Conservation (phyloP, 2,329 filamentous ascomycete species). For the Penicillium sp. region DNA sequence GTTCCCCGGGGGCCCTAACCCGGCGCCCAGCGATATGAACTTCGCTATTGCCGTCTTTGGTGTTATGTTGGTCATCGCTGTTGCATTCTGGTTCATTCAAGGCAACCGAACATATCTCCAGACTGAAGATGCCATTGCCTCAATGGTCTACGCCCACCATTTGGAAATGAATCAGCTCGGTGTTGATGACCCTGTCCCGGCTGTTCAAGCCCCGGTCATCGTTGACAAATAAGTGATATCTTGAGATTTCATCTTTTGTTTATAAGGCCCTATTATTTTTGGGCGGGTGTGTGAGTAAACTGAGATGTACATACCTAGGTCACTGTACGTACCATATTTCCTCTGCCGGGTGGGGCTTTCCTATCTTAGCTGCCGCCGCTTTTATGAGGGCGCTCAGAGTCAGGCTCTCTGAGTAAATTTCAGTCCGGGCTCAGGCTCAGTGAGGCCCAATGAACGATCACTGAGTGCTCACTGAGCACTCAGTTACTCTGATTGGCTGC, state of each 20-base stretch:
- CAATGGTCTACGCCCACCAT: constrained; percentile 30
- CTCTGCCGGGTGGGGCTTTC: too few relatives aligned
- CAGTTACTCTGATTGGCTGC: too few relatives aligned
- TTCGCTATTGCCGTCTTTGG: constrained; percentile 58
- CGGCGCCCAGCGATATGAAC: constrained; percentile 53
- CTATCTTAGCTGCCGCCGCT: too few relatives aligned
- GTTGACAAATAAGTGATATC: constrained; percentile 1
- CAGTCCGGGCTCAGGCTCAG: too few relatives aligned
- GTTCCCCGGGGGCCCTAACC: constrained; percentile 50
- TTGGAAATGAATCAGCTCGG: constrained; percentile 18
- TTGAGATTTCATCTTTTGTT: not conserved
- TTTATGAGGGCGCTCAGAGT: too few relatives aligned
- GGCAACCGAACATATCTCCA: constrained; percentile 43
- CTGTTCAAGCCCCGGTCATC: not conserved
- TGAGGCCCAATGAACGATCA: too few relatives aligned
- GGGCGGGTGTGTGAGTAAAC: not conserved
- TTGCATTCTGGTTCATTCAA: constrained; percentile 52
- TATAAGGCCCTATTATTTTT: not conserved
- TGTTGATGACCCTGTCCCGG: not conserved
- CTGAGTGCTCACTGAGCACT: too few relatives aligned
- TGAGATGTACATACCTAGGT: not conserved
- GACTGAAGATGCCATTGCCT: constrained; percentile 30
- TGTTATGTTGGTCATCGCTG: constrained; percentile 52
- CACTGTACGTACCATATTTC: too few relatives aligned
- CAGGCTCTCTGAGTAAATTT: too few relatives aligned